Evolutionary conservation across 2,329 filamentous ascomycete genomes (phyloP).

Genomic region (Aspergillus quadricinctus): DNA sequence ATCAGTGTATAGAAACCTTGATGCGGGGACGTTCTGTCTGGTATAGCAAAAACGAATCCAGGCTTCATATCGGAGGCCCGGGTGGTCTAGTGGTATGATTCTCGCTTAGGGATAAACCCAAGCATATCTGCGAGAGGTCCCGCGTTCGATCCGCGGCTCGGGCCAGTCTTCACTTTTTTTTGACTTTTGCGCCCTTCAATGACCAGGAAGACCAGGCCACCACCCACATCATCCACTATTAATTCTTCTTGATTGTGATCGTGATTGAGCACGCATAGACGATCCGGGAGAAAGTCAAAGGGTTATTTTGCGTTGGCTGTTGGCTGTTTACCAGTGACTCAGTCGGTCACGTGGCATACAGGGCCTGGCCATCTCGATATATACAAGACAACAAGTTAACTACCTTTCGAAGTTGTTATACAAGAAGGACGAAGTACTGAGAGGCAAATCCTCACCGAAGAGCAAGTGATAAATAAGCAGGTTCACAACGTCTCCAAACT

Average conservation of each 20-base stretch:
- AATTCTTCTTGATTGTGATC: not conserved
- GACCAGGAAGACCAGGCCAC: not conserved
- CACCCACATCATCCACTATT: not conserved
- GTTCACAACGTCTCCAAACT: not conserved
- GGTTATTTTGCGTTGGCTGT: no score
- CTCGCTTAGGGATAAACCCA: constrained; percentile 11
- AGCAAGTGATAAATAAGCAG: not conserved
- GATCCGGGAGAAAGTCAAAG: no score
- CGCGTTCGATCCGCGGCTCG: constrained; percentile 16
- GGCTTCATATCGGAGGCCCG: constrained; percentile 7
- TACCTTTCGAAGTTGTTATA: no score
- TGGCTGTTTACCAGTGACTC: no score
- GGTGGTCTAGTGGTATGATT: constrained; percentile 18
- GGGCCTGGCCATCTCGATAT: no score
- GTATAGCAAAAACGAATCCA: no score
- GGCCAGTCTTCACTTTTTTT: constrained; percentile 4
- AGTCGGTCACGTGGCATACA: no score
- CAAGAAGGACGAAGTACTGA: no score
- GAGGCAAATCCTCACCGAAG: no score
- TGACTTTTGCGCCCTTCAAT: not conserved
- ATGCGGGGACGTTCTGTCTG: no score
- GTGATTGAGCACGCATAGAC: not conserved
- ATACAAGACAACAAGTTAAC: no score
- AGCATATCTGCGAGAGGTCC: constrained; percentile 16
- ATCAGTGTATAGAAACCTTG: not conserved